Evolutionary conservation across 208 protist species (phyloP), one percentile per base, ranked within the genome.

Genomic region (Tritrichomonas foetus): DNA sequence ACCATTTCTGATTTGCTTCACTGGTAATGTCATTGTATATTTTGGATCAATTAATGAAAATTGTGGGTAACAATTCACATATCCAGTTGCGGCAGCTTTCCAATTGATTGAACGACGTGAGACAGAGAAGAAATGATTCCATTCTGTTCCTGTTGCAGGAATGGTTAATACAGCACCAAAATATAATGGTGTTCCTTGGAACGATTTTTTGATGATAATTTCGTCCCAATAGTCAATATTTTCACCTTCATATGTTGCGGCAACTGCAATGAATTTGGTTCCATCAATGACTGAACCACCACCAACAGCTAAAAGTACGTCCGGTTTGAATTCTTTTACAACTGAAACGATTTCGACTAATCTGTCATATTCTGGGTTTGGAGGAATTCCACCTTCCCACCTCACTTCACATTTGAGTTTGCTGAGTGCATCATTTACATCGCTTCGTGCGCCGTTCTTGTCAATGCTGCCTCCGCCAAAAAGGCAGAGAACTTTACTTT

Each of bases 21-120:
- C 11, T 82, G 74, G 74, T n/a, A 82, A 41, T 82, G 74, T 82
- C 41, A 82, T 30, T 82, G 74, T 82, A 36, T 82, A 82, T 20
- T 82, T 82, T 47, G 74, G 74, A 47, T 82, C 74, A 0, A 82
- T 11, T 8, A 82, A 41, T 11, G 74, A 82, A 41, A 82, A 82
- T 9, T 11, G 0, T 53, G 74, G 74, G 22, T 53, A 82, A n/a
- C n/a, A n/a, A n/a, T n/a, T n/a, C n/a, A n/a, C n/a, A n/a, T n/a
- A n/a, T n/a, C n/a, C n/a, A 33, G 41, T 53, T 1, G 11, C 3
- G 1, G 3, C 14, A 13, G 16, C 5, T 44, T 82, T 82, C 0
- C 27, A 9, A 20, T 50, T 11, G 3, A 30, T 50, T 27, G 11
- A 25, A 47, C 74, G n/a, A 13, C 41, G 33, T 1, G 74, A 82